Evolutionary conservation across 805 yeast species (phyloP).

Genomic region (Starmerella tilneyi): DNA sequence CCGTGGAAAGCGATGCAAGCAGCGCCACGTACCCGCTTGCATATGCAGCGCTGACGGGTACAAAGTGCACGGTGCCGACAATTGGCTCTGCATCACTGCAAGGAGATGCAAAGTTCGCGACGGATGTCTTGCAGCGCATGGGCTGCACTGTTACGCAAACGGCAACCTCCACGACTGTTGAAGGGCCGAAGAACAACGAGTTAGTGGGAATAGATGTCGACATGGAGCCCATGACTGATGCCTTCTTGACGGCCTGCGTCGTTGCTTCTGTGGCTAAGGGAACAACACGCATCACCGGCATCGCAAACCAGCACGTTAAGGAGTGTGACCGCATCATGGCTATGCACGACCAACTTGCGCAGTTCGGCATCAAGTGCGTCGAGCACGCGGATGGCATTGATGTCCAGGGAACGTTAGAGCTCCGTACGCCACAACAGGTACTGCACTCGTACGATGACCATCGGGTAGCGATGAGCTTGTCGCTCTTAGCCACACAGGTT

Average conservation of each 20-base stretch:
- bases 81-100: slow-evolving; percentile 86
- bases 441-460: slow-evolving; percentile 79
- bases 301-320: slow-evolving; percentile 95
- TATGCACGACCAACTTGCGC: slow-evolving; percentile 77
- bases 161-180: slow-evolving; percentile 77
- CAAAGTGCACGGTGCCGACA: slow-evolving; percentile 85
- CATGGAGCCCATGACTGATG: slow-evolving; percentile 99
- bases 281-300: slow-evolving; percentile 77
- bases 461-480: slow-evolving; percentile 95
- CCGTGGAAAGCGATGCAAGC: slow-evolving; percentile 92
- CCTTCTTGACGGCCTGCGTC: slow-evolving; percentile 90
- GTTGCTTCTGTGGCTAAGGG: slow-evolving; percentile 85
- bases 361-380: slow-evolving; percentile 76
- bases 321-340: slow-evolving; percentile 95
- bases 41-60: slow-evolving; percentile 91
- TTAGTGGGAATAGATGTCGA: slow-evolving; percentile 71
- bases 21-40: slow-evolving; percentile 97
- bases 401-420: slow-evolving; percentile 50
- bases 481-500: slow-evolving; percentile 69
- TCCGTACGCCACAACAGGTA: neutral
- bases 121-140: slow-evolving; percentile 87
- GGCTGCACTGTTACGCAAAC: slow-evolving; percentile 84
- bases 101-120: slow-evolving; percentile 95
- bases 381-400: slow-evolving; percentile 91
- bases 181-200: slow-evolving; percentile 62